These are phyloP conservation scores for Cladosporium sp. DNA, from an alignment of 2,329 filamentous ascomycete genomes.

Conservation along the genomic window DNA sequence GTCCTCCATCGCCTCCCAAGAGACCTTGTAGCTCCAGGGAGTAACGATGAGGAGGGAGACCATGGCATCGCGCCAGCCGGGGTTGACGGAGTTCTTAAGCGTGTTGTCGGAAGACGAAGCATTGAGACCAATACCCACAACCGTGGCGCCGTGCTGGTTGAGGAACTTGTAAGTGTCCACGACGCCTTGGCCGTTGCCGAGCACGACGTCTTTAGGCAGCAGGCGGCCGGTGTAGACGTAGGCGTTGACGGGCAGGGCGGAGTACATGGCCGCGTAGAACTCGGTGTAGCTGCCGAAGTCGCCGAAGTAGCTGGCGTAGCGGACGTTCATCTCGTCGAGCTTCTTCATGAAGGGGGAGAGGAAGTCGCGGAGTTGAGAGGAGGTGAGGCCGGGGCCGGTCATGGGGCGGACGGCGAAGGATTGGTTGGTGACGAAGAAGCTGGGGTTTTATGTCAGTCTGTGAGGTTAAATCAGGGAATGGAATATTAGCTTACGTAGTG, in stretches of 20 bases:
- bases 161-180: slow-evolving; percentile 31
- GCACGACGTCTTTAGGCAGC: slow-evolving; percentile 32
- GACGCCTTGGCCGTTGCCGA: slow-evolving; percentile 28
- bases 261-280: slow-evolving; percentile 31
- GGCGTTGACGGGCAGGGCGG: slow-evolving; percentile 28
- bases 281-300: slow-evolving; percentile 32
- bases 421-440: slow-evolving; percentile 47
- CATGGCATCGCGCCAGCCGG: slow-evolving; percentile 35
- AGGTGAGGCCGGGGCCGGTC: slow-evolving; percentile 45
- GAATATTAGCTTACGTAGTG: slow-evolving; percentile 28
- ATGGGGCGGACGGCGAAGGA: slow-evolving; percentile 45
- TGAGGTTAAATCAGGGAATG: too few relatives aligned
- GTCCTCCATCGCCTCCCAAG: slow-evolving; percentile 33
- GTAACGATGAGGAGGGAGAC: slow-evolving; percentile 34
- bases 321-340: slow-evolving; percentile 35
- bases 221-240: slow-evolving; percentile 26
- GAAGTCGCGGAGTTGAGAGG: slow-evolving; percentile 39
- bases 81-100: slow-evolving; percentile 37
- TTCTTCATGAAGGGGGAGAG: slow-evolving; percentile 41
- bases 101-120: slow-evolving; percentile 30
- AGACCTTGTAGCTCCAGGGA: slow-evolving; percentile 35
- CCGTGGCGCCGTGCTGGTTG: slow-evolving; percentile 30
- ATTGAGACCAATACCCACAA: slow-evolving; percentile 38
- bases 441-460: too few relatives aligned
- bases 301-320: slow-evolving; percentile 27